Conservation (phyloP, 2,329 filamentous ascomycete genomes). For the Colletotrichum musicola region DNA sequence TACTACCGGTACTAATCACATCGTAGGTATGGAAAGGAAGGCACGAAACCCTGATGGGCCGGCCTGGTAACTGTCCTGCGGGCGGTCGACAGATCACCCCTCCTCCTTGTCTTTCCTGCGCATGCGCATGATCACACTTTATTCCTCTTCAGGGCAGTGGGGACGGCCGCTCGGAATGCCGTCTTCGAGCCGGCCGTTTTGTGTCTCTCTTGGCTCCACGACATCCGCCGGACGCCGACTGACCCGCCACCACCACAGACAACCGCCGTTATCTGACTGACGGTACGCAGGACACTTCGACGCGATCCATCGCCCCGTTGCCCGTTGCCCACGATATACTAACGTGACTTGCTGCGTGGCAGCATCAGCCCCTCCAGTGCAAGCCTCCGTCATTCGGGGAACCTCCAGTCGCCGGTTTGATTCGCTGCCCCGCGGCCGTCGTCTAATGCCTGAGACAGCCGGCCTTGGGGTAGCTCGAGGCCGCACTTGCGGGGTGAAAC, state of each 20-base stretch:
- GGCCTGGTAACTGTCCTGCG: not conserved
- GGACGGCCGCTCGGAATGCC: conserved; percentile 23
- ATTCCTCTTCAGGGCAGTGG: conserved; percentile 22
- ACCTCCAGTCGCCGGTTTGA: conserved; percentile 2
- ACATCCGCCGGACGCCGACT: conserved; percentile 1
- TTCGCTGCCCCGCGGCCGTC: conserved; percentile 16
- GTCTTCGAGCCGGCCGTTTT: conserved; percentile 18
- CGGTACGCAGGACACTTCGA: too few relatives aligned
- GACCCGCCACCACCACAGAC: not conserved
- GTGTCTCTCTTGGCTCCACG: conserved; percentile 12
- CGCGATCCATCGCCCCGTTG: not conserved
- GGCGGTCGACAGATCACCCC: not conserved
- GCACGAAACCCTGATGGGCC: conserved; percentile 11
- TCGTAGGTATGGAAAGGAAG: conserved; percentile 1
- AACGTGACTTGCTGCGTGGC: not conserved
- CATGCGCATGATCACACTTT: conserved; percentile 34
- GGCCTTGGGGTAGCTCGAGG: conserved; percentile 22
- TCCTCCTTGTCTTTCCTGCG: conserved; percentile 13
- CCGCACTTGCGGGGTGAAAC: conserved; percentile 28
- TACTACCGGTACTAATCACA: conserved; percentile 1
- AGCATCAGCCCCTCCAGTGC: not conserved
- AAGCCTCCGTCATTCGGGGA: not conserved
- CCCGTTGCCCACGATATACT: not conserved
- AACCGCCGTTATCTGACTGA: not conserved
- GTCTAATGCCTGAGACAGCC: conserved; percentile 30